Conservation (phyloP, 2,329 filamentous ascomycete genomes). For the Neophaeococcomyces aloes region DNA sequence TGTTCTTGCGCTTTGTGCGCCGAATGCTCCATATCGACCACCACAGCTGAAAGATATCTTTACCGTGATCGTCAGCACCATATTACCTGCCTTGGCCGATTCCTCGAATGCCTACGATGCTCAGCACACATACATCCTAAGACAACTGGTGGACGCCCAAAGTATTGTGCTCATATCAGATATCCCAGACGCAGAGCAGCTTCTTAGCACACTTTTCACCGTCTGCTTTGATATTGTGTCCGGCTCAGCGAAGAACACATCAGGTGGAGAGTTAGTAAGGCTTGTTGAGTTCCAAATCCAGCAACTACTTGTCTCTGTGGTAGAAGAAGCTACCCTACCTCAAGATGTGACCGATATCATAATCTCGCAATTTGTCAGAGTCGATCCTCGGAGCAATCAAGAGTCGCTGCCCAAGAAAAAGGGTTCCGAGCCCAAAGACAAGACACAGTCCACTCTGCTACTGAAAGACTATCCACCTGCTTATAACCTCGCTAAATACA, state of each 20-base stretch:
- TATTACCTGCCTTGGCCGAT: slow-evolving; percentile 75
- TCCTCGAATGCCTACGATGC: slow-evolving; percentile 82
- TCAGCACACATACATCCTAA: slow-evolving; percentile 84
- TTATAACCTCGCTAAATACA: slow-evolving; percentile 91
- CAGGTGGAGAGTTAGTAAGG: slow-evolving; percentile 75
- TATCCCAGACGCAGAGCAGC: slow-evolving; percentile 66
- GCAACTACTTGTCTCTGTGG: slow-evolving; percentile 68
- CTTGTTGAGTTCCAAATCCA: slow-evolving; percentile 92
- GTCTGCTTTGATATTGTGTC: slow-evolving; percentile 88
- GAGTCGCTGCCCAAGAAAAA: slow-evolving; percentile 49
- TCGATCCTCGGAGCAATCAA: slow-evolving; percentile 53
- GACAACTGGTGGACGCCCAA: slow-evolving; percentile 83
- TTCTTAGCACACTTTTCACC: slow-evolving; percentile 73
- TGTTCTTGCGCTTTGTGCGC: slow-evolving; percentile 82
- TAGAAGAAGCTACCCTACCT: slow-evolving; percentile 78
- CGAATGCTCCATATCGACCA: slow-evolving; percentile 84
- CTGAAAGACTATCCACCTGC: slow-evolving; percentile 81
- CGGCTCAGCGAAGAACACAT: slow-evolving; percentile 59
- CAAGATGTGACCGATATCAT: slow-evolving; percentile 81
- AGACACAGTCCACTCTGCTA: slow-evolving; percentile 71
- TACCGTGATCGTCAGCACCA: slow-evolving; percentile 69
- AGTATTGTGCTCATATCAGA: slow-evolving; percentile 88
- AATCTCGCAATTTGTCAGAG: slow-evolving; percentile 87
- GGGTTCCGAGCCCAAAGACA: slow-evolving; percentile 49
- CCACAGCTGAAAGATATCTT: slow-evolving; percentile 96